Percentiles rank a stretch among this genome's conserved stretches.
Conservation (phyloP, 2,329 filamentous ascomycete species). For the Pseudogymnoascus sp. region DNA sequence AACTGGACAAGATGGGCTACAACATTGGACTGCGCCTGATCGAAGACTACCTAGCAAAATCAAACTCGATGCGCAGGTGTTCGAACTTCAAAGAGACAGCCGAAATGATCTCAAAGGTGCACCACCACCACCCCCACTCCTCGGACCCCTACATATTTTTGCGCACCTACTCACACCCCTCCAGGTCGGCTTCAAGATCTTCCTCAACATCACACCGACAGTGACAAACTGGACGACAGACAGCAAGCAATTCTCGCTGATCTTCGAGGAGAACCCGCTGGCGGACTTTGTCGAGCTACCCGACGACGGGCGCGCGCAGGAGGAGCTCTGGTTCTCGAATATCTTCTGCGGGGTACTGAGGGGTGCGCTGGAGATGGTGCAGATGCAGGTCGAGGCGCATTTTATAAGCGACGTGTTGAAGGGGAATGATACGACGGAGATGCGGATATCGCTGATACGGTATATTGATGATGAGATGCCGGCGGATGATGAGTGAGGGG, state of each 20-base stretch:
- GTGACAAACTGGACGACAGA: slow-evolving; percentile 95
- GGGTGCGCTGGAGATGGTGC: slow-evolving; percentile 94
- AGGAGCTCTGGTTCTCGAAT: slow-evolving; percentile 98
- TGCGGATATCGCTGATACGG: slow-evolving; percentile 83
- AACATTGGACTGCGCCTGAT: slow-evolving; percentile 95
- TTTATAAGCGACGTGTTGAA: slow-evolving; percentile 90
- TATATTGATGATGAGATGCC: slow-evolving; percentile 98
- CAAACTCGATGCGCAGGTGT: slow-evolving; percentile 80
- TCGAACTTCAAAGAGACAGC: slow-evolving; percentile 91
- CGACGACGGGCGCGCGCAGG: slow-evolving; percentile 89
- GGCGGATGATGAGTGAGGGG: slow-evolving; percentile 77
- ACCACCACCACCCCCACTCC: background rate
- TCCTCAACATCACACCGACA: slow-evolving; percentile 89
- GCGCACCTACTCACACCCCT: background rate
- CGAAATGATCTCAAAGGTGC: slow-evolving; percentile 88
- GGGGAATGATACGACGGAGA: slow-evolving; percentile 94
- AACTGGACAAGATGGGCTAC: slow-evolving; percentile 98
- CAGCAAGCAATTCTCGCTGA: slow-evolving; percentile 89
- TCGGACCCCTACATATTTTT: background rate
- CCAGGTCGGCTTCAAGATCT: slow-evolving; percentile 97
- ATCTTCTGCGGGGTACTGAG: slow-evolving; percentile 89
- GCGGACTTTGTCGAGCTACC: slow-evolving; percentile 97
- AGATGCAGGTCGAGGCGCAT: slow-evolving; percentile 97
- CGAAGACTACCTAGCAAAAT: slow-evolving; percentile 95
- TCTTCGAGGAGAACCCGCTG: slow-evolving; percentile 95